Conservation (phyloP, 306 rosid species). For the Echinosophora koreensis region DNA sequence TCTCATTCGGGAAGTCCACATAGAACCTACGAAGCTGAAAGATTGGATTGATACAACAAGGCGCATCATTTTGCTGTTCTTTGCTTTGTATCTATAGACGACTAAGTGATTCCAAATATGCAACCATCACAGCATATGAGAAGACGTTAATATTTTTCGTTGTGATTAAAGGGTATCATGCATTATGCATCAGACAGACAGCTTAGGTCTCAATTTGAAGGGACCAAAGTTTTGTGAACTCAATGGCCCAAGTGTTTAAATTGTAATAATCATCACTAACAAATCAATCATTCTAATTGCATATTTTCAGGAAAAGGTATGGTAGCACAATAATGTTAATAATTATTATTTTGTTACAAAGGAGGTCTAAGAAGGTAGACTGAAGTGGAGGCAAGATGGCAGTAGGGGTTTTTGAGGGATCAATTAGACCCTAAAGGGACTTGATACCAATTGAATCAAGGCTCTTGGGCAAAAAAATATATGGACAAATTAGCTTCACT, state of each 20-base stretch:
- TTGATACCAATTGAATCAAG: slow-evolving; percentile 13
- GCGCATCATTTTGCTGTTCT: neutral
- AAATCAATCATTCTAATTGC: slow-evolving; percentile 44
- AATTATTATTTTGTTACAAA: slow-evolving; percentile 43
- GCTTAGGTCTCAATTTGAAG: slow-evolving; percentile 3
- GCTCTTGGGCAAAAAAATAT: slow-evolving; percentile 43
- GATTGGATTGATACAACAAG: neutral
- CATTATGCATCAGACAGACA: neutral
- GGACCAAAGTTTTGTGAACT: neutral
- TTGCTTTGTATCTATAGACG: neutral
- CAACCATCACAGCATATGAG: neutral
- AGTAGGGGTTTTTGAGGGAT: neutral
- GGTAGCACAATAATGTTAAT: slow-evolving; percentile 68
- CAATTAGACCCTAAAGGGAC: slow-evolving; percentile 23
- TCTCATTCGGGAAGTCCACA: neutral
- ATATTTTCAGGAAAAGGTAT: slow-evolving; percentile 59
- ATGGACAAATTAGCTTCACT: slow-evolving; percentile 76
- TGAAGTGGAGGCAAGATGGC: slow-evolving; percentile 2
- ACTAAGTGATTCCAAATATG: neutral
- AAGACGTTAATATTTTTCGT: neutral
- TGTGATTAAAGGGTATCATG: neutral
- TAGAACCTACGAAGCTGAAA: neutral
- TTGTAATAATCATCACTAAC: slow-evolving; percentile 3
- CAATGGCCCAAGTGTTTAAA: slow-evolving; percentile 3
- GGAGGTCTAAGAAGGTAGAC: slow-evolving; percentile 27